phyloP scores from a whole-genome alignment of 2,329 filamentous ascomycete genomes.

The Trichoderma sp. region DNA sequence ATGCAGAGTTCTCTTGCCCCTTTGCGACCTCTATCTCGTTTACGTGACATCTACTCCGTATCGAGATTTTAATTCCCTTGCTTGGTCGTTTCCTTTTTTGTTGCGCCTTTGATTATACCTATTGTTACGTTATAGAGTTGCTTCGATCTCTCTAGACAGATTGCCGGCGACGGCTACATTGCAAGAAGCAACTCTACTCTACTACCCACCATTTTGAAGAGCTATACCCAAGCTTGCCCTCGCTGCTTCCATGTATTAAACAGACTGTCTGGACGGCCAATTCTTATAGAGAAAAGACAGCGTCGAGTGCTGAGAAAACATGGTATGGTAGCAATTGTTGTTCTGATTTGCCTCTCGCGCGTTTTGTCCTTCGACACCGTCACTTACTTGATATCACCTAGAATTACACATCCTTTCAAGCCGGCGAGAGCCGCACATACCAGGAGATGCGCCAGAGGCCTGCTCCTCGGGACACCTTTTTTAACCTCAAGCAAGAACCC shows the following conservation, averaged over 20 bases:
- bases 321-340: conserved; percentile 39
- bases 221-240: not conserved
- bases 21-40: conserved; percentile 47
- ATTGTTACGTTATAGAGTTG: conserved; percentile 22
- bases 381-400: conserved; percentile 31
- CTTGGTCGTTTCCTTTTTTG: conserved; percentile 35
- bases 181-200: conserved; percentile 27
- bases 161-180: conserved; percentile 46
- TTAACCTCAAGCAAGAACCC: conserved; percentile 58
- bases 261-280: not conserved
- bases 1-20: conserved; percentile 43
- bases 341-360: not conserved
- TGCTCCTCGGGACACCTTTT: conserved; percentile 61
- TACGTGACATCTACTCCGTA: conserved; percentile 37
- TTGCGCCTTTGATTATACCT: conserved; percentile 37
- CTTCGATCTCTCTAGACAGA: conserved; percentile 36
- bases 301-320: conserved; percentile 31
- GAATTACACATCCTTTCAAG: conserved; percentile 44
- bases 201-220: not conserved
- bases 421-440: conserved; percentile 46
- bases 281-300: not conserved
- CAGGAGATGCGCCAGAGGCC: conserved; percentile 59
- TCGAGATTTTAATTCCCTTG: conserved; percentile 40
- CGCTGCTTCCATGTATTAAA: conserved; percentile 16
- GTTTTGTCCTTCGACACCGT: not conserved